Percentiles rank a stretch among this genome's conserved stretches.
phyloP scores from a whole-genome alignment of 768 basidiomycete species.

The Collybia nuda region DNA sequence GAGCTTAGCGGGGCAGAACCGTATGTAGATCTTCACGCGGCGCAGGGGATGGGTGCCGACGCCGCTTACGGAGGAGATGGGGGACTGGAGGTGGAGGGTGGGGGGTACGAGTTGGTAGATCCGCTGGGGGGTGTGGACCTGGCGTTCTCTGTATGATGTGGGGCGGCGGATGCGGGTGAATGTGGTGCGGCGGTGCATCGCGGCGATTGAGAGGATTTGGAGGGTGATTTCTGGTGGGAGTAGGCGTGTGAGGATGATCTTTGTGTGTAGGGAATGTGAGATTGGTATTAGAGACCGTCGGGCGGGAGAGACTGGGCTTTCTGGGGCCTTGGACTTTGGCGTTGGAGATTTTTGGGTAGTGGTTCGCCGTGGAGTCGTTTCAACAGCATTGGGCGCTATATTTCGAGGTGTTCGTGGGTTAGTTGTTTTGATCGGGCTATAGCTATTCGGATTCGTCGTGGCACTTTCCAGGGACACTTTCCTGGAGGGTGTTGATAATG shows the following conservation, averaged over 20 bases:
- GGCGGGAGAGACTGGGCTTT: no score
- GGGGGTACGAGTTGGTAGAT: neutral
- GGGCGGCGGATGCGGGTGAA: neutral
- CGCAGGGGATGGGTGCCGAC: neutral
- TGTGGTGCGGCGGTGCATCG: neutral
- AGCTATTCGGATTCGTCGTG: no score
- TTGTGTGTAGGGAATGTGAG: neutral
- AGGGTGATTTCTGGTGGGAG: neutral
- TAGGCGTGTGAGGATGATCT: neutral
- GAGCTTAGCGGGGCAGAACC: neutral
- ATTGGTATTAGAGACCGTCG: neutral
- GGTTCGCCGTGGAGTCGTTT: no score
- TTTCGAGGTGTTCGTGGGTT: no score
- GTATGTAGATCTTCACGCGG: neutral
- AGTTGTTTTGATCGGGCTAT: no score
- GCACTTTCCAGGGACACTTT: no score
- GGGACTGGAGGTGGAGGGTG: neutral
- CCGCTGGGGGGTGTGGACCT: neutral
- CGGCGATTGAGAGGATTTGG: neutral
- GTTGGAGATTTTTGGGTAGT: no score
- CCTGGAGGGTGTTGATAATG: no score
- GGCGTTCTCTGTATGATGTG: neutral
- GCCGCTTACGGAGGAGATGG: neutral
- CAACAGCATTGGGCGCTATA: no score
- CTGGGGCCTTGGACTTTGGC: no score